Evolutionary conservation across 768 basidiomycete species (phyloP).

Genomic region (Hypholoma fasciculare): DNA sequence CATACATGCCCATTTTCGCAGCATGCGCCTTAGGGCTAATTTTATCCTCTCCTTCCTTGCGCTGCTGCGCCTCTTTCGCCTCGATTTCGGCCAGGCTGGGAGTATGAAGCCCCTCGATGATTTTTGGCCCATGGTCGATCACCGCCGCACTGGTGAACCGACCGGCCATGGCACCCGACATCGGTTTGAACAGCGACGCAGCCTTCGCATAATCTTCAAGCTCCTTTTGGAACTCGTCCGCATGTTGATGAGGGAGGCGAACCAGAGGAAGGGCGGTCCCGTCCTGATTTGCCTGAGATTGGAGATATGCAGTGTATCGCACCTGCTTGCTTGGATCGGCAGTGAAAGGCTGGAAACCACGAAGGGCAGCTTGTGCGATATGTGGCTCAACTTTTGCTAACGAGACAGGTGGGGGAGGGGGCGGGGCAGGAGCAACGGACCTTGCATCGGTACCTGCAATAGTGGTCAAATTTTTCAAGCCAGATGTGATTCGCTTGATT

Average conservation of each 20-base stretch:
- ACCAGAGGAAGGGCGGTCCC: constrained; percentile 48
- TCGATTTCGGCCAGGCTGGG: constrained; percentile 48
- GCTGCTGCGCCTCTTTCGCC: constrained; percentile 41
- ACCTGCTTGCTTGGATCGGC: constrained; percentile 76
- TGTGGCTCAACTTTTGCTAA: constrained; percentile 70
- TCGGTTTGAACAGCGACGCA: constrained; percentile 88
- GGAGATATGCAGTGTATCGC: constrained; percentile 83
- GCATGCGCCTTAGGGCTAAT: constrained; percentile 80
- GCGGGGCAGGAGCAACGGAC: constrained; percentile 23
- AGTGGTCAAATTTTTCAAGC: constrained; percentile 14
- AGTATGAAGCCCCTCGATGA: constrained; percentile 68
- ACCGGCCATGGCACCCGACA: constrained; percentile 89
- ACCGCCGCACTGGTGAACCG: constrained; percentile 86
- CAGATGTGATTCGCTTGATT: constrained; percentile 58
- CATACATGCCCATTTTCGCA: constrained; percentile 87
- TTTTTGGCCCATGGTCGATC: constrained; percentile 63
- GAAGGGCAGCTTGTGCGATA: constrained; percentile 82
- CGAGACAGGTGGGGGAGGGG: constrained; percentile 21
- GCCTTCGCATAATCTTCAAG: constrained; percentile 84
- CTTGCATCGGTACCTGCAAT: constrained; percentile 21
- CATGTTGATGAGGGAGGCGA: constrained; percentile 55
- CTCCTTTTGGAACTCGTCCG: constrained; percentile 79
- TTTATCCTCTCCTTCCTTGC: constrained; percentile 50
- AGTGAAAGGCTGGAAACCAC: constrained; percentile 89
- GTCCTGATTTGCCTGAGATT: constrained; percentile 60